These are phyloP conservation scores for Leishmania aethiopica DNA, from an alignment of 208 protist species.

Conservation along the genomic window DNA sequence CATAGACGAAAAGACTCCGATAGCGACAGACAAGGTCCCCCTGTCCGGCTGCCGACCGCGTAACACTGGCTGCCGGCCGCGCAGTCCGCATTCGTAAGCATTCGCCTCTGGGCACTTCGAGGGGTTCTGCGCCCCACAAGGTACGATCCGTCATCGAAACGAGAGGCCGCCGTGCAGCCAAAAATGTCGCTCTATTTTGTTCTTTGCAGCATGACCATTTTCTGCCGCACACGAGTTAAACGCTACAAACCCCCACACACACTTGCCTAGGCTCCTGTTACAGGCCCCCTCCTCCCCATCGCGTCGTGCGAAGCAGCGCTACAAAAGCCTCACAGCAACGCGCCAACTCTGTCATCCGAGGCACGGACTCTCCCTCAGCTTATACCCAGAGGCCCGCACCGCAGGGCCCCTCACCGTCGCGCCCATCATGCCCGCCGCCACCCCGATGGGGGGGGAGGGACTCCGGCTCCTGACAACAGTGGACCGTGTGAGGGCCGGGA, in stretches of 20 bases:
- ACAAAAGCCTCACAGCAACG: background rate
- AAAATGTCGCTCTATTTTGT: background rate
- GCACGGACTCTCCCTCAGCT: background rate
- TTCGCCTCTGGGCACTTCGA: background rate
- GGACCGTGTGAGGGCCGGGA: too few species aligned
- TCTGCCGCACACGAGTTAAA: background rate
- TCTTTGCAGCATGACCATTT: background rate
- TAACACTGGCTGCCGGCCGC: too few species aligned
- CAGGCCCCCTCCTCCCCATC: background rate
- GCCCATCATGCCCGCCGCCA: background rate
- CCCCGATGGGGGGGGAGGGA: too few species aligned
- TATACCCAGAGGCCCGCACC: too few species aligned
- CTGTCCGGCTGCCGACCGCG: too few species aligned
- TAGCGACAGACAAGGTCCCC: too few species aligned
- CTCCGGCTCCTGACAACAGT: too few species aligned
- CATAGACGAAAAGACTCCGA: background rate
- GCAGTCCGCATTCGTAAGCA: background rate
- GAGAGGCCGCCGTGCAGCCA: background rate
- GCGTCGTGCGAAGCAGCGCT: background rate
- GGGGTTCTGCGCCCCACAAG: background rate
- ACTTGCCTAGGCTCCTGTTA: too few species aligned
- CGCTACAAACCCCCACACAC: too few species aligned
- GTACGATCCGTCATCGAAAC: background rate
- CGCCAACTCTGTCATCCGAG: background rate
- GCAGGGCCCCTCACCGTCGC: background rate